phyloP scores from a whole-genome alignment of 2,329 filamentous ascomycete species.

The Ophiostoma tasmaniense region DNA sequence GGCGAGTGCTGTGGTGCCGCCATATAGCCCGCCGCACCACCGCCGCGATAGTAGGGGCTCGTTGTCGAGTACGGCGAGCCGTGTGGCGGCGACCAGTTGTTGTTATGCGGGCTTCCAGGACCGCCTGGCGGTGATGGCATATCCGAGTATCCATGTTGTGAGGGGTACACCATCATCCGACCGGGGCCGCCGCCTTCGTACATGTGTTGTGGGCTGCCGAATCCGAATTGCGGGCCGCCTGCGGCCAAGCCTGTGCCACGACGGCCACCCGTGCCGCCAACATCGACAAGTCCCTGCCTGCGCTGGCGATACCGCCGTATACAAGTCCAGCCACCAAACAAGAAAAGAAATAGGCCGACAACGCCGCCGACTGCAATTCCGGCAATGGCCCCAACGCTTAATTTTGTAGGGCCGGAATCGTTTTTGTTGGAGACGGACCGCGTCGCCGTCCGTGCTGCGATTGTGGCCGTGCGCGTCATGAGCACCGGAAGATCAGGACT shows the following conservation, averaged over 20 bases:
- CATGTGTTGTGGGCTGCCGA: not conserved
- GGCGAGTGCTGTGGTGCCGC: not conserved
- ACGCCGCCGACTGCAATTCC: conserved; percentile 37
- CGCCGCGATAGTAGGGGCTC: conserved; percentile 9
- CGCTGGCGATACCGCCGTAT: not conserved
- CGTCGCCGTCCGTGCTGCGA: conserved; percentile 42
- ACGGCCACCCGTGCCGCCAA: not conserved
- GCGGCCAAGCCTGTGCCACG: conserved; percentile 9
- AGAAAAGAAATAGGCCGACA: conserved; percentile 25
- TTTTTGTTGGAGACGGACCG: conserved; percentile 29
- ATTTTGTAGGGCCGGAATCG: not conserved
- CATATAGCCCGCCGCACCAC: not conserved
- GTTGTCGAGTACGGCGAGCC: conserved; percentile 10
- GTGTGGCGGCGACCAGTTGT: conserved; percentile 10
- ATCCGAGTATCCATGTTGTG: conserved; percentile 10
- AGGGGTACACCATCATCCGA: conserved; percentile 10
- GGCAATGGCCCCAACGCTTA: conserved; percentile 34
- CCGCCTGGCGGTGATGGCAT: conserved; percentile 5
- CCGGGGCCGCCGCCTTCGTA: not conserved
- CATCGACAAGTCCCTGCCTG: not conserved
- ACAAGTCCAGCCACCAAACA: conserved; percentile 18
- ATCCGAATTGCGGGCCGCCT: not conserved
- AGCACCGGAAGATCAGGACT: conserved; percentile 44
- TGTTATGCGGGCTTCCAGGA: not conserved
- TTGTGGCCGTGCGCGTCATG: conserved; percentile 41